A percentile compares a stretch with the other conserved stretches of the same genome.
Evolutionary conservation across 2,329 filamentous ascomycete genomes (phyloP).

Genomic region (Zymoseptoria ardabiliae): DNA sequence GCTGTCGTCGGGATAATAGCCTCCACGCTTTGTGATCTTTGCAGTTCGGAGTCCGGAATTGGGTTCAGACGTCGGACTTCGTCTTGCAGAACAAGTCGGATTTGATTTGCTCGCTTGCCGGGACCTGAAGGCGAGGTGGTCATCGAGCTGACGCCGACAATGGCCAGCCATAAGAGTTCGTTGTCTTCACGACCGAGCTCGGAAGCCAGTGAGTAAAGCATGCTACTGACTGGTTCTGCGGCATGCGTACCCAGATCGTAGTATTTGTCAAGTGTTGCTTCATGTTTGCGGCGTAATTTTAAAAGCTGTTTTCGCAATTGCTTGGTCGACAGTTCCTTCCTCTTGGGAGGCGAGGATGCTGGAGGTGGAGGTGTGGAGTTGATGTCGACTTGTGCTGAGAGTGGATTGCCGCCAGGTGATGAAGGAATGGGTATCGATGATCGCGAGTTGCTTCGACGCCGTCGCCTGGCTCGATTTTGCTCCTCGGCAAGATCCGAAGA

Average conservation of each 20-base stretch:
- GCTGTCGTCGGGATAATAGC: conserved; percentile 88
- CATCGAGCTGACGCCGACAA: conserved; percentile 90
- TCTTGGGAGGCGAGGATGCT: conserved; percentile 50
- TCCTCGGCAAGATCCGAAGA: conserved; percentile 56
- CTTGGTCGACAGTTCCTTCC: conserved; percentile 60
- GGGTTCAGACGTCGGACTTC: conserved; percentile 93
- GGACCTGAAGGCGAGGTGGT: conserved; percentile 61
- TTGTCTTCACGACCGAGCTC: conserved; percentile 96
- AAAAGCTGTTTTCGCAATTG: conserved; percentile 66
- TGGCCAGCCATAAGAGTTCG: conserved; percentile 87
- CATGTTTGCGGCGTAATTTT: conserved; percentile 68
- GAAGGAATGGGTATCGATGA: conserved; percentile 64
- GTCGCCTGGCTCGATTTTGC: conserved; percentile 64
- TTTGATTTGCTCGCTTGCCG: conserved; percentile 64
- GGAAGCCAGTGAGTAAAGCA: conserved; percentile 89
- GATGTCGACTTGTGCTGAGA: conserved; percentile 28
- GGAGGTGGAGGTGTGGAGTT: conserved; percentile 27
- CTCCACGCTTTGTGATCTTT: conserved; percentile 54
- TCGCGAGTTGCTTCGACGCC: conserved; percentile 78
- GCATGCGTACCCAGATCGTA: conserved; percentile 84
- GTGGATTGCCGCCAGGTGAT: conserved; percentile 43
- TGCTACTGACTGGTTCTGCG: conserved; percentile 87
- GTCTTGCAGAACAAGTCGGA: conserved; percentile 79
- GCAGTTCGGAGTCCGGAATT: conserved; percentile 49
- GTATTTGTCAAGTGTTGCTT: conserved; percentile 68